A percentile compares a stretch with the other conserved stretches of the same genome.
Conservation (phyloP, 2,329 filamentous ascomycete genomes). For the Nigrograna mackinnonii region DNA sequence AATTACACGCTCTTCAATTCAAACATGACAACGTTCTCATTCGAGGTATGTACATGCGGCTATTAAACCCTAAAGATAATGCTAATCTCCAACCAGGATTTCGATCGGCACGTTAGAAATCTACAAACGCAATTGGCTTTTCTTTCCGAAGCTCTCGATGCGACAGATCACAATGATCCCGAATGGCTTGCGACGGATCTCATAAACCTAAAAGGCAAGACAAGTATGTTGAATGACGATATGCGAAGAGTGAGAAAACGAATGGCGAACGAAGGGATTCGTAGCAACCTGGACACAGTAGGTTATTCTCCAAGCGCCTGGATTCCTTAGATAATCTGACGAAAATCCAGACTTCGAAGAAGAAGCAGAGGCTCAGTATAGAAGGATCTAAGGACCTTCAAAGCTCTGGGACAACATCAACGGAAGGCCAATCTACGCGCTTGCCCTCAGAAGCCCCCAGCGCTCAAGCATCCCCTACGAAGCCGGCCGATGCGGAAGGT, state of each 20-base stretch:
- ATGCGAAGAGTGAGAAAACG: slow-evolving; percentile 36
- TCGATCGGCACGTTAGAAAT: slow-evolving; percentile 35
- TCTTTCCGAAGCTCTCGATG: slow-evolving; percentile 33
- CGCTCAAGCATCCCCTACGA: slow-evolving; percentile 24
- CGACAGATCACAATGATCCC: slow-evolving; percentile 36
- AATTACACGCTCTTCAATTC: too few relatives aligned
- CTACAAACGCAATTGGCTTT: slow-evolving; percentile 27
- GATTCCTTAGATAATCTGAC: too few relatives aligned
- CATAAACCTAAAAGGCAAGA: slow-evolving; percentile 33
- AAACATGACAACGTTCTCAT: too few relatives aligned
- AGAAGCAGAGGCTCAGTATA: not conserved
- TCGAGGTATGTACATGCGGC: too few relatives aligned
- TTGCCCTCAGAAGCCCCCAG: slow-evolving; percentile 16
- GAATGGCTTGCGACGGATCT: slow-evolving; percentile 41
- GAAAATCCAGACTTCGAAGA: not conserved
- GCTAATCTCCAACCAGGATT: too few relatives aligned
- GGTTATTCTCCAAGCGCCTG: too few relatives aligned
- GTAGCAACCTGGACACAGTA: slow-evolving; percentile 21
- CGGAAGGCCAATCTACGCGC: too few relatives aligned
- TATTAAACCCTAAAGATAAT: too few relatives aligned
- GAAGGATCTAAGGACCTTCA: slow-evolving; percentile 1
- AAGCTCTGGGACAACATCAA: too few relatives aligned
- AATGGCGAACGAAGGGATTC: slow-evolving; percentile 28
- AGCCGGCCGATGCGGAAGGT: slow-evolving; percentile 9
- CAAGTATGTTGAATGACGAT: slow-evolving; percentile 34